These are phyloP conservation scores for Podospora appendiculata DNA, from an alignment of 495 filamentous ascomycete genomes.

Conservation along the genomic window DNA sequence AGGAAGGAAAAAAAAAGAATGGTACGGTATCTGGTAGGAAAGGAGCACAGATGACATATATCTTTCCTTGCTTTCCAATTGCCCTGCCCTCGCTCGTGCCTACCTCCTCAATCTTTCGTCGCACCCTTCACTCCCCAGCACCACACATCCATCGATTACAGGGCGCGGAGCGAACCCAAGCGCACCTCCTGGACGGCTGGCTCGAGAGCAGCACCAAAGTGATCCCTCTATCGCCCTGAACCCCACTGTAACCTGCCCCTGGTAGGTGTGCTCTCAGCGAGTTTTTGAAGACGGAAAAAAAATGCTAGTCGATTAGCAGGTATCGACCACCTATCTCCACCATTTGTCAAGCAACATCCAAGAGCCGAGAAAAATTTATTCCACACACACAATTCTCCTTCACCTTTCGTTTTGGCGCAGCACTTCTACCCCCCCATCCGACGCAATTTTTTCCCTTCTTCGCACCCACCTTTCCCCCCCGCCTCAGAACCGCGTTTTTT, in stretches of 20 bases:
- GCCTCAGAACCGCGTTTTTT: constrained; percentile 2
- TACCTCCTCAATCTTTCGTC: too few species aligned
- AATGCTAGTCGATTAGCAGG: constrained; percentile 17
- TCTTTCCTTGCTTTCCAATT: too few species aligned
- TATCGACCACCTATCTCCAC: constrained; percentile 22
- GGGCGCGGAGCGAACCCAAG: too few species aligned
- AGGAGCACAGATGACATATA: too few species aligned
- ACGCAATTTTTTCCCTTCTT: constrained; percentile 15
- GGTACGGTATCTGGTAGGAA: too few species aligned
- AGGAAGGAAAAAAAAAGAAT: too few species aligned
- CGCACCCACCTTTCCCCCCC: constrained; percentile 9
- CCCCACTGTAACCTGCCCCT: constrained; percentile 12
- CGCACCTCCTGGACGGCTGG: too few species aligned
- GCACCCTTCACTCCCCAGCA: too few species aligned
- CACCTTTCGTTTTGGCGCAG: constrained; percentile 18
- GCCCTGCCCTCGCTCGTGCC: too few species aligned
- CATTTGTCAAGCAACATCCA: constrained; percentile 13
- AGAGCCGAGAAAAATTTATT: constrained; percentile 31
- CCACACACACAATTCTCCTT: constrained; percentile 27
- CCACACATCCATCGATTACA: too few species aligned
- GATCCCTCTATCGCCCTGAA: not conserved
- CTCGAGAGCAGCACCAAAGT: too few species aligned
- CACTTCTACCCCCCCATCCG: constrained; percentile 11
- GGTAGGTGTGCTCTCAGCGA: not conserved
- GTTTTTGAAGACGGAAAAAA: not conserved